Conservation (phyloP, 148 eudicot genomes). For the Arctostaphylos glauca region DNA sequence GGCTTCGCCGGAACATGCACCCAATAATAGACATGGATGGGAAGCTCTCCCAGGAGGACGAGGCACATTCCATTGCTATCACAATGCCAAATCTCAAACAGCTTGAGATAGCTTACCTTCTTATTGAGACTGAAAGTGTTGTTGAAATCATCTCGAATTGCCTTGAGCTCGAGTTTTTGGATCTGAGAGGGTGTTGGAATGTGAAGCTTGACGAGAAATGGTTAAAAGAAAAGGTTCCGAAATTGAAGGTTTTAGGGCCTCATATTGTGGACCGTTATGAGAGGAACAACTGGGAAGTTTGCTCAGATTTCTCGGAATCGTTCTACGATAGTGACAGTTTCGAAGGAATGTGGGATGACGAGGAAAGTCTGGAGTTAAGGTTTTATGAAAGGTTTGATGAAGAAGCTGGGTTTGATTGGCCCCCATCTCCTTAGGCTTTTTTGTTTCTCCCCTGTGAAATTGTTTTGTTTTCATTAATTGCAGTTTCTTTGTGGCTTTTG, state of each 20-base stretch:
- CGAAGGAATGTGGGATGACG: conserved; percentile 56
- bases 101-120: conserved; percentile 62
- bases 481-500: neutral
- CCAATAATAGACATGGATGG: conserved; percentile 34
- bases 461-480: neutral
- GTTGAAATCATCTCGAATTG: conserved; percentile 55
- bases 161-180: conserved; percentile 51
- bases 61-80: conserved; percentile 59
- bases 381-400: conserved; percentile 41
- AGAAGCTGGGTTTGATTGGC: conserved; percentile 49
- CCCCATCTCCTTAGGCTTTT: conserved; percentile 49
- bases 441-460: conserved; percentile 28
- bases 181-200: conserved; percentile 74
- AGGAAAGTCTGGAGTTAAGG: conserved; percentile 39
- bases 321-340: conserved; percentile 57
- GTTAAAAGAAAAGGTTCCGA: conserved; percentile 46
- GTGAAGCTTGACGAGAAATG: conserved; percentile 54
- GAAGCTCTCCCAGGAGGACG: conserved; percentile 50
- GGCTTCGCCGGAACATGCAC: conserved; percentile 68
- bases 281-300: conserved; percentile 33
- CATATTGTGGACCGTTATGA: conserved; percentile 50
- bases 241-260: conserved; percentile 56
- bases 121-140: conserved; percentile 37
- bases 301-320: conserved; percentile 57
- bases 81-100: conserved; percentile 70